Conservation (phyloP, 306 rosid genomes). For the Trichosanthes truncata region DNA sequence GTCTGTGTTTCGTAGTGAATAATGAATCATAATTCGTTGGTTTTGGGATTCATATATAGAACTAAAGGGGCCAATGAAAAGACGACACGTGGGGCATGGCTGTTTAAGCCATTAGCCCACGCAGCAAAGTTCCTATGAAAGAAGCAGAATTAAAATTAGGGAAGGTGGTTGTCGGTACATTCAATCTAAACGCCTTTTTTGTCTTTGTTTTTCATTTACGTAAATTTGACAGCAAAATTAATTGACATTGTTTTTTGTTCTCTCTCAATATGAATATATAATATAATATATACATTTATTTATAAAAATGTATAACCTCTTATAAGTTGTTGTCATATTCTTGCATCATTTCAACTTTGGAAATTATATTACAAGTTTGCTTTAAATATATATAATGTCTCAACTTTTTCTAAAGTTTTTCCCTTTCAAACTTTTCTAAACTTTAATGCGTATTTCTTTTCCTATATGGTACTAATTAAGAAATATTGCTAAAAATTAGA, state of each 20-base stretch:
- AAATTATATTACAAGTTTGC: neutral
- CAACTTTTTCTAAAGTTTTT: neutral
- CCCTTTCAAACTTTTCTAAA: too few species aligned
- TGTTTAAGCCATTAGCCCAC: neutral
- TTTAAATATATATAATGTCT: neutral
- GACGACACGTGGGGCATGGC: neutral
- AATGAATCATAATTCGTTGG: neutral
- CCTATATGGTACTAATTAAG: neutral
- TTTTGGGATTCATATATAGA: neutral
- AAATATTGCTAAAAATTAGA: neutral
- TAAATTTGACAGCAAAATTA: neutral
- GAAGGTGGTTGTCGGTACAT: constrained; percentile 4
- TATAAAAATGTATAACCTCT: too few species aligned
- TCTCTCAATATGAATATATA: too few species aligned
- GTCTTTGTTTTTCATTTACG: neutral
- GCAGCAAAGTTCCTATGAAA: neutral
- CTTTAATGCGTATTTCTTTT: neutral
- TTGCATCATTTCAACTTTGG: neutral
- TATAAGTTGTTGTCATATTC: too few species aligned
- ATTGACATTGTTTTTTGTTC: neutral
- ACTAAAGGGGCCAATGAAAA: neutral
- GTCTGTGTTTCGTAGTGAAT: neutral
- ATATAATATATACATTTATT: too few species aligned
- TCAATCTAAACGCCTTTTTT: neutral
- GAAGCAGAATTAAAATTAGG: neutral